Conservation (phyloP, 1,284 basidiomycete genomes). For the Cerrena zonata region DNA sequence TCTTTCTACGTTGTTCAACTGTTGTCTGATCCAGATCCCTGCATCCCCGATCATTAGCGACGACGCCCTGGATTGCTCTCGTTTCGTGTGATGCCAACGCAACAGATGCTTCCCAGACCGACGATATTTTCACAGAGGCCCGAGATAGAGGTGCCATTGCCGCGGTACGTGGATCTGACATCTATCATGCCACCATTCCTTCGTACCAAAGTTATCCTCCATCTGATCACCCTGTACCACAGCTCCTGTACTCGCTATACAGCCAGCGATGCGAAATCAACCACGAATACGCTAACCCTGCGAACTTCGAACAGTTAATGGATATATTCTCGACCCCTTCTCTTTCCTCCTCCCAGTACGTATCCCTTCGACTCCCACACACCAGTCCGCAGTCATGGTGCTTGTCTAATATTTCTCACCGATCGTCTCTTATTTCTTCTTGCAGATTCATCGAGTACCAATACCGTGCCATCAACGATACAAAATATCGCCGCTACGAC, state of each 20-base stretch:
- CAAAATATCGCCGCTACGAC: slow-evolving; percentile 53
- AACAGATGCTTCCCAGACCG: slow-evolving; percentile 49
- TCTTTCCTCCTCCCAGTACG: slow-evolving; percentile 35
- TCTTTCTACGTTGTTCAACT: no score
- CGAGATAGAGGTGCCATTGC: slow-evolving; percentile 71
- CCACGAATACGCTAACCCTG: slow-evolving; percentile 59
- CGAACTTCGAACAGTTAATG: slow-evolving; percentile 65
- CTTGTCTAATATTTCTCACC: neutral
- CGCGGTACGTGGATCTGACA: slow-evolving; percentile 43
- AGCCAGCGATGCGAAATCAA: slow-evolving; percentile 74
- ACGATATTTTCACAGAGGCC: slow-evolving; percentile 78
- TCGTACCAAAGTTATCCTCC: neutral
- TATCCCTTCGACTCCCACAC: slow-evolving; percentile 3
- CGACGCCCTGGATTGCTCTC: slow-evolving; percentile 84
- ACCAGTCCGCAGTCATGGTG: neutral
- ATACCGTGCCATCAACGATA: slow-evolving; percentile 49
- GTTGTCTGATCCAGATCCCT: neutral
- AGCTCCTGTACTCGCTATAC: slow-evolving; percentile 74
- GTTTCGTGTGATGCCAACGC: slow-evolving; percentile 76
- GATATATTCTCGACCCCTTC: slow-evolving; percentile 73
- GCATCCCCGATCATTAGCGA: slow-evolving; percentile 35
- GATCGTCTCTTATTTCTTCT: slow-evolving; percentile 24
- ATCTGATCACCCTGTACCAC: slow-evolving; percentile 4
- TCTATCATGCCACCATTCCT: neutral
- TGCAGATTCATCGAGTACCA: slow-evolving; percentile 59